phyloP scores from a whole-genome alignment of 2,329 filamentous ascomycete species.

The Didymosphaeria variabile region DNA sequence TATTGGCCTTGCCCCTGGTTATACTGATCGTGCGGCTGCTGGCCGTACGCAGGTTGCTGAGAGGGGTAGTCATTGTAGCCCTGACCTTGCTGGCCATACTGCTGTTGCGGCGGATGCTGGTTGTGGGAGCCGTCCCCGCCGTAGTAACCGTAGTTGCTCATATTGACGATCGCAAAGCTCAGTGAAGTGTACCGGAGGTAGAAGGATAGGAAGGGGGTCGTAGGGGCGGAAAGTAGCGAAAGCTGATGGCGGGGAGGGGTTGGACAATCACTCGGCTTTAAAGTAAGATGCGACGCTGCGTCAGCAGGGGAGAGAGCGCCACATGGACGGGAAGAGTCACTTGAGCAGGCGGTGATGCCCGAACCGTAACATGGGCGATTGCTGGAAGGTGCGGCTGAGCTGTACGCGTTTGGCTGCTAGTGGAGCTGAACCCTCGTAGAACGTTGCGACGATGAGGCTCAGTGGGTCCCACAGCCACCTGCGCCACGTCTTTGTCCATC shows the following conservation, averaged over 20 bases:
- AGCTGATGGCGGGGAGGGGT: conserved; percentile 26
- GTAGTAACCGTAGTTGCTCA: conserved; percentile 48
- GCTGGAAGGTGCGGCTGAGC: conserved; percentile 27
- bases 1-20: conserved; percentile 40
- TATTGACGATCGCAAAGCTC: conserved; percentile 16
- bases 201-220: conserved; percentile 9
- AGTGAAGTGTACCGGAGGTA: conserved; percentile 10
- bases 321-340: conserved; percentile 22
- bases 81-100: conserved; percentile 25
- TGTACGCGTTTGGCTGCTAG: conserved; percentile 14
- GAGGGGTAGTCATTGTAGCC: conserved; percentile 35
- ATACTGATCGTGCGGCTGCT: conserved; percentile 42
- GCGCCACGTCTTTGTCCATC: conserved; percentile 9
- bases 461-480: conserved; percentile 14
- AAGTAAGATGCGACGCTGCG: conserved; percentile 21
- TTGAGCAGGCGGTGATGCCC: conserved; percentile 17
- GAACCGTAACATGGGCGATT: conserved; percentile 18
- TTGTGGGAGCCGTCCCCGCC: conserved; percentile 37
- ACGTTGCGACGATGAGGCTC: conserved; percentile 11
- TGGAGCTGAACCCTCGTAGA: background rate
- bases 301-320: conserved; percentile 21
- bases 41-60: conserved; percentile 33
- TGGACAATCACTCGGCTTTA: conserved; percentile 29
- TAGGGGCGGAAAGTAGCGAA: conserved; percentile 16
- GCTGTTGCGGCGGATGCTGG: conserved; percentile 36